Evolutionary conservation across 129 eudicot genomes (phyloP).

Genomic region (Tagetes patula): DNA sequence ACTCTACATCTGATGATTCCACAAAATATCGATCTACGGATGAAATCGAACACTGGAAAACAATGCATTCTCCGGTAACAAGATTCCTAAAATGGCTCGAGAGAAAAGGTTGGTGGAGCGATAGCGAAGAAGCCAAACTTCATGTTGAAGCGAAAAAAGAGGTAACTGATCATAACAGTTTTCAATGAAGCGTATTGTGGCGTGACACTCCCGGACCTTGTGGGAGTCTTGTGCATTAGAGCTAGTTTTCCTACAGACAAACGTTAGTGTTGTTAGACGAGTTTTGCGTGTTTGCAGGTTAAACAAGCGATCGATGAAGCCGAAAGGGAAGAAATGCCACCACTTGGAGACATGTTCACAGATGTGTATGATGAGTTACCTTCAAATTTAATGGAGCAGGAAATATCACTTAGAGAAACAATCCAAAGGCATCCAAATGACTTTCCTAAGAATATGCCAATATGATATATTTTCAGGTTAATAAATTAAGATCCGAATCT

Average conservation of each 20-base stretch:
- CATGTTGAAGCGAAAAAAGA: constrained; percentile 41
- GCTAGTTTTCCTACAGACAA: not conserved
- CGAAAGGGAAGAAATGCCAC: constrained; percentile 47
- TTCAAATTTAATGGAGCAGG: no score
- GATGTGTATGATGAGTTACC: constrained; percentile 53
- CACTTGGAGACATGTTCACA: constrained; percentile 45
- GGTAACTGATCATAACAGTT: constrained; percentile 34
- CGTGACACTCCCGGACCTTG: no score
- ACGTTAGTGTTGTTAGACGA: constrained; percentile 21
- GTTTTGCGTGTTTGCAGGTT: constrained; percentile 41
- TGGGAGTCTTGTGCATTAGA: no score
- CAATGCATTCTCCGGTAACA: constrained; percentile 40
- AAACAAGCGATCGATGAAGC: no score
- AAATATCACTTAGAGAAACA: constrained; percentile 43
- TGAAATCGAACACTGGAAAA: constrained; percentile 71
- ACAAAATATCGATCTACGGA: constrained; percentile 63
- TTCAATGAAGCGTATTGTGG: not conserved
- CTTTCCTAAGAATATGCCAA: constrained; percentile 50
- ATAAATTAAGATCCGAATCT: no score
- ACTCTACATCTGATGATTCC: constrained; percentile 86
- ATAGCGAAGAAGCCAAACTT: constrained; percentile 50
- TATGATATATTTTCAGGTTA: constrained; percentile 19
- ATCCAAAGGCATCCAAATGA: constrained; percentile 56
- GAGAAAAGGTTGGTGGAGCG: constrained; percentile 4
- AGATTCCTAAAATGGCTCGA: constrained; percentile 70